A percentile compares a stretch with the other conserved stretches of the same genome.
These are phyloP conservation scores for Mastigamoeba balamuthi DNA, from an alignment of 78 protist genomes.

Conservation along the genomic window DNA sequence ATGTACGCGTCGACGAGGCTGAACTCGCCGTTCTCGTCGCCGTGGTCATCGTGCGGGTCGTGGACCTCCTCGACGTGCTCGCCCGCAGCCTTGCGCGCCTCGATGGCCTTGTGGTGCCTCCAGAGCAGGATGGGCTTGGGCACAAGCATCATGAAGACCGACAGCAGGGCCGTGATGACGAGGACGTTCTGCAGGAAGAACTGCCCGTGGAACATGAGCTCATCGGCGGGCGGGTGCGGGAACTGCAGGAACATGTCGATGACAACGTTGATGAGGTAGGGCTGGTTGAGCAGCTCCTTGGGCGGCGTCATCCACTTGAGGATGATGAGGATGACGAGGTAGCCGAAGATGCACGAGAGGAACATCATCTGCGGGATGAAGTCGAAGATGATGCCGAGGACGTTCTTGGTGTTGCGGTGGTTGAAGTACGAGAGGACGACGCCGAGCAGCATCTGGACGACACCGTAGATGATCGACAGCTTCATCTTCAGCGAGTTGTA, in stretches of 20 bases:
- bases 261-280: constrained; percentile 46
- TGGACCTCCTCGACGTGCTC: constrained; percentile 21
- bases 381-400: constrained; percentile 10
- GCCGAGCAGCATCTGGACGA: constrained; percentile 85
- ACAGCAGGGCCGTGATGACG: constrained; percentile 57
- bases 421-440: constrained; percentile 50
- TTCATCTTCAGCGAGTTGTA: constrained; percentile 96
- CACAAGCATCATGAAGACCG: constrained; percentile 81
- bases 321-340: constrained; percentile 38
- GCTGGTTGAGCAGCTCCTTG: neutral
- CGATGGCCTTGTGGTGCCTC: constrained; percentile 1
- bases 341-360: constrained; percentile 92
- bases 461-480: constrained; percentile 81
- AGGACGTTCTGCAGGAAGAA: constrained; percentile 47
- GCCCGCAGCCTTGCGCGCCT: neutral
- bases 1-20: constrained; percentile 55
- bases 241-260: constrained; percentile 77
- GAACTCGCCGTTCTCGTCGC: constrained; percentile 7
- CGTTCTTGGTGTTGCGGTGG: constrained; percentile 24
- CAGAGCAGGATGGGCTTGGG: constrained; percentile 67
- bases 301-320: constrained; percentile 33
- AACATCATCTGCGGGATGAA: constrained; percentile 79
- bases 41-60: constrained; percentile 1
- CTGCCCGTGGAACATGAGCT: neutral
- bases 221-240: constrained; percentile 7